Base-by-base conservation (phyloP, 768 basidiomycete genomes). In the Russula dissimulans region DNA sequence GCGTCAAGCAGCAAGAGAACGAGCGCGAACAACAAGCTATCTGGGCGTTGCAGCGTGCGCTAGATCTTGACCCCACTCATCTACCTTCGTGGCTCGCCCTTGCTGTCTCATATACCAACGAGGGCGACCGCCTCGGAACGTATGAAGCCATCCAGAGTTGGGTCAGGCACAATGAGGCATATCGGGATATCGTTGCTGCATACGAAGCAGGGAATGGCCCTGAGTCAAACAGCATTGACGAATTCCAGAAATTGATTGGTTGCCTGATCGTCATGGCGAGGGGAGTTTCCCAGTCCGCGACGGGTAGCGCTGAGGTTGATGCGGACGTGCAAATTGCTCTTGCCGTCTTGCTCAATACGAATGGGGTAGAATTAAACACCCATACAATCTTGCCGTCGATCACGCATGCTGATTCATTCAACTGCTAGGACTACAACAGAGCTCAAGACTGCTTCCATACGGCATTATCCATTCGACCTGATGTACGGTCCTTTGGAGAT, bases 1-100 rank as follows among this genome's bases (percentile, higher is more conserved):
- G 97, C 29, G 86, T 99, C 51, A 94, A 91, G 72, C 97, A 98
- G 69, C 97, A 99, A 72, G 95, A 97, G 73, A 97, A 95, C 70
- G 97, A 99, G 71, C 85, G 95, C 15, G 97, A 99, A 73, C 79
- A 81, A 8, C 86, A 91, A 67, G 97, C 97, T 4, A 81, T 98
- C 44, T 79, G 85, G 56, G 97, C 97, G 2, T 79, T 99, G 18
- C 76, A 79, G 51, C 86, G 86, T 57, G 86, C 93, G 10, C 75
- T 93, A 53, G 84, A 89, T 62, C 81, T 98, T 39, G 88, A 95
- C 66, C 85, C 92, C 3, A 70, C 79, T 3, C 81, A 87, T 66
- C 77, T 89, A 1, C 80, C 85, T 0, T 80, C 95, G 1, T 95
- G 93, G 86, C 84, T 99, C 49, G 95, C 94, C 14, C 78, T 98